phyloP scores from a whole-genome alignment of 768 basidiomycete species.

The Russula lepida region DNA sequence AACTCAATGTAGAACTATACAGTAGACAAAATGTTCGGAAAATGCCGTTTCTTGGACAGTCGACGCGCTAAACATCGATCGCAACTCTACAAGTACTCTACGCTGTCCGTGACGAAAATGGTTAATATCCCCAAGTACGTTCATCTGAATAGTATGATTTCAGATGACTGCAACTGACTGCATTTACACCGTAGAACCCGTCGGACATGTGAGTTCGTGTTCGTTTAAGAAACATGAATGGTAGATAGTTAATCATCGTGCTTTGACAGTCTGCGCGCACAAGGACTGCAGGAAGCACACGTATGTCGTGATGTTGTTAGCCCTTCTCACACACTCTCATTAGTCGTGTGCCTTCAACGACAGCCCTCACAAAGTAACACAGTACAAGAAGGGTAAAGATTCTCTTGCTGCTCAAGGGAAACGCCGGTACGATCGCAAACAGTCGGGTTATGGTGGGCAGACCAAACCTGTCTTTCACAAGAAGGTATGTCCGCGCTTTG shows the following conservation, averaged over 20 bases:
- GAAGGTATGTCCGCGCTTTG: slow-evolving; percentile 54
- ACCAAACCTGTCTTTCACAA: slow-evolving; percentile 99
- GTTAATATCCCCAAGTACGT: slow-evolving; percentile 94
- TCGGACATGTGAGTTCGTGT: slow-evolving; percentile 83
- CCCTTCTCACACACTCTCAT: background rate
- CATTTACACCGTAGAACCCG: slow-evolving; percentile 58
- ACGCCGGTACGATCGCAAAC: slow-evolving; percentile 99
- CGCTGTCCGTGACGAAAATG: slow-evolving; percentile 44
- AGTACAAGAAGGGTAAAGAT: slow-evolving; percentile 99
- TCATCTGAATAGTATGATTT: background rate
- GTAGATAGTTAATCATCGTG: slow-evolving; percentile 16
- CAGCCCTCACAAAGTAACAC: slow-evolving; percentile 98
- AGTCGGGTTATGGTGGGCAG: slow-evolving; percentile 98
- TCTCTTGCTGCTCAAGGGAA: slow-evolving; percentile 98
- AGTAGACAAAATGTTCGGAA: slow-evolving; percentile 3
- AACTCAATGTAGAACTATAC: slow-evolving; percentile 11
- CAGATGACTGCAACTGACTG: background rate
- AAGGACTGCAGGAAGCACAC: slow-evolving; percentile 97
- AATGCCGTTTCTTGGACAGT: background rate
- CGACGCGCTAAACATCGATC: too few species aligned
- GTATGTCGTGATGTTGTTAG: slow-evolving; percentile 39
- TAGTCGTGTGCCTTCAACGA: slow-evolving; percentile 13
- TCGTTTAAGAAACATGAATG: background rate
- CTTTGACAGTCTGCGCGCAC: slow-evolving; percentile 77
- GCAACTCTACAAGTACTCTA: background rate